Base-by-base conservation (phyloP, 2,329 filamentous ascomycete genomes). In the Epicoccum sorghinum region DNA sequence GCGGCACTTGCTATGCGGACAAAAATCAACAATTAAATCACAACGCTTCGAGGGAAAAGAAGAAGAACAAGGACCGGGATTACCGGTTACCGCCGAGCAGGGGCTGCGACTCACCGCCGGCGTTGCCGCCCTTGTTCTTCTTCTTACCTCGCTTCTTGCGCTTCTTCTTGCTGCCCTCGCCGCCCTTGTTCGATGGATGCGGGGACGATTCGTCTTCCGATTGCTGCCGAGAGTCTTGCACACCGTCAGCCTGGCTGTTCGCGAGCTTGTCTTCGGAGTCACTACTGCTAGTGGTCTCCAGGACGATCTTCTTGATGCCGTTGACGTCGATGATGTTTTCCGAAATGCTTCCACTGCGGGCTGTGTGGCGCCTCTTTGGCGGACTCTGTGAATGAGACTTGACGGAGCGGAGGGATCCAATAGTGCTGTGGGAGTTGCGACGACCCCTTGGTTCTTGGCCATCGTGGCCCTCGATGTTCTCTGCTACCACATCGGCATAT, bases 301-400 rank as follows among this genome's bases (percentile, higher is more conserved):
- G 79, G 1, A 93, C 84, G 39, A 91, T 84, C 75, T 93, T 93
- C 59, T 86, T 85, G 47, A 92, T 82, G 2, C 90, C 90, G 50
- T 87, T 86, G 2, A 87, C 80, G 66, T 93, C 88, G 51, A 92
- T 78, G n/a, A 90, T 79, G 57, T 89, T 90, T 73, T 93, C 89
- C 0, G 89, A 91, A 64, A 93, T 91, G 69, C 87, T 90, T 25
- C 90, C 89, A 62, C 87, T 90, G 52, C 89, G 82, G 5, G 87
- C 86, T 4, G 80, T 78, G 7, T 82, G 79, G 30, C 77, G 77
- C 60, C 74, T 65, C 51, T 69, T 70, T 8, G 62, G 59, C 0
- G 69, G 66, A 23, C 59, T 68, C 7, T 30, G 57, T 0, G 68
- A 66, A n/a, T 48, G 58, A 10, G 71, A 68, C 14, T 43, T 53